Percentiles rank a stretch among this genome's conserved stretches.
These are phyloP conservation scores for Ceratobasidium sp. DNA, from an alignment of 1,284 basidiomycete species.

Conservation along the genomic window DNA sequence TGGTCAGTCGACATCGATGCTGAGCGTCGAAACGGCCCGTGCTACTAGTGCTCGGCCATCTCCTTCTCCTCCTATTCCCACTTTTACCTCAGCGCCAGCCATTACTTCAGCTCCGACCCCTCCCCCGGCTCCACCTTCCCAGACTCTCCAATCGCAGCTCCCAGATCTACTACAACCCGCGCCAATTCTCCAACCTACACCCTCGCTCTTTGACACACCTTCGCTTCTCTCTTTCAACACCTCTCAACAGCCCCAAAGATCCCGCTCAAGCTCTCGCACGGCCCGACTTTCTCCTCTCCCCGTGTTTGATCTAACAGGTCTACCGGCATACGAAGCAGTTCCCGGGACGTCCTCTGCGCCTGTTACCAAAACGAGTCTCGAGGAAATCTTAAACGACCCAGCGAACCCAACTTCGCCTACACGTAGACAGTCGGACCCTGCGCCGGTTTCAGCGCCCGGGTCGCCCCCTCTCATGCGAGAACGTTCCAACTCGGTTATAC, in stretches of 20 bases:
- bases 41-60: background rate
- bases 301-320: conserved; percentile 22
- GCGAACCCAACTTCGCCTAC: background rate
- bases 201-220: background rate
- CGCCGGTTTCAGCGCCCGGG: conserved; percentile 7
- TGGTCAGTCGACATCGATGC: background rate
- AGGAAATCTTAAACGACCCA: background rate
- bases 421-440: conserved; percentile 34
- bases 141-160: background rate
- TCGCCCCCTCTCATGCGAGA: conserved; percentile 11
- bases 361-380: background rate
- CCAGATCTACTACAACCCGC: conserved; percentile 3
- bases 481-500: conserved; percentile 23
- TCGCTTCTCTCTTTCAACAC: background rate
- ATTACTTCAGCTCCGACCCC: background rate
- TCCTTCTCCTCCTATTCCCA: background rate
- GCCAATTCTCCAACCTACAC: conserved; percentile 8
- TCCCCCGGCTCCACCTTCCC: background rate
- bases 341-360: background rate
- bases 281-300: conserved; percentile 33
- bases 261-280: conserved; percentile 35
- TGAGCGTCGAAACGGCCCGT: background rate
- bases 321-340: conserved; percentile 19
- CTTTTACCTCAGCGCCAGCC: background rate
- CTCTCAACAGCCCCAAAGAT: conserved; percentile 23